Base-by-base conservation (phyloP, 805 yeast species). In the Candida ponderosae region DNA sequence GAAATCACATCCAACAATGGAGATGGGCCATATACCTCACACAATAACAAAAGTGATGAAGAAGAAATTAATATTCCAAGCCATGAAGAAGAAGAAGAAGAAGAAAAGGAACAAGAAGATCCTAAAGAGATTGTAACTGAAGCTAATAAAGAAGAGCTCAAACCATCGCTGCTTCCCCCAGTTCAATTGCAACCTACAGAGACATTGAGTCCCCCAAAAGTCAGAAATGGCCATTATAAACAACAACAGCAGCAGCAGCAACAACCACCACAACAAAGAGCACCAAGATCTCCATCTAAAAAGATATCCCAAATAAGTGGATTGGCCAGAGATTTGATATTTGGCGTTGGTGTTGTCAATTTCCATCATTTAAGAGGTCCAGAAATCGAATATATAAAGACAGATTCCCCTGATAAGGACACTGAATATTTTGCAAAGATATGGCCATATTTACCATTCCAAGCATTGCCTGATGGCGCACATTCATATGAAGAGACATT, bases 281-380 rank as follows among this genome's bases (percentile, higher is more conserved):
- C 16, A 15, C 36, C 33, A 16, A 32, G 39, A 18, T 33, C 36
- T 29, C 37, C 34, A 31, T 34, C 40, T 5, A 36, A 43, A n/a
- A 51, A 48, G 31, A 29, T 43, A n/a, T 47, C 51, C 3, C 29
- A 39, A 24, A 47, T 53, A 18, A 36, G 45, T n/a, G 47, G 50
- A 1, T 20, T n/a, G 5, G 36, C 47, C 16, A 48, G 37, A 8
- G 56, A 52, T 16, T 33, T 78, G 47, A 72, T 90, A 2, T 79
- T 85, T 56, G 96, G 96, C 11, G 74, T 89, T 4, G 81, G 95
- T 46, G 73, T 93, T 13, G 95, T 89, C 17, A 95, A 94, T 47
- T 90, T 90, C 67, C 95, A 90, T 54, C 97, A 93, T 52, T 56
- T 74, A 57, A 67, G 95, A 40, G 98, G 98, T 2, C 97, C 98